These are phyloP conservation scores for Fusarium cyanostomum DNA, from an alignment of 2,329 filamentous ascomycete genomes.

Conservation along the genomic window DNA sequence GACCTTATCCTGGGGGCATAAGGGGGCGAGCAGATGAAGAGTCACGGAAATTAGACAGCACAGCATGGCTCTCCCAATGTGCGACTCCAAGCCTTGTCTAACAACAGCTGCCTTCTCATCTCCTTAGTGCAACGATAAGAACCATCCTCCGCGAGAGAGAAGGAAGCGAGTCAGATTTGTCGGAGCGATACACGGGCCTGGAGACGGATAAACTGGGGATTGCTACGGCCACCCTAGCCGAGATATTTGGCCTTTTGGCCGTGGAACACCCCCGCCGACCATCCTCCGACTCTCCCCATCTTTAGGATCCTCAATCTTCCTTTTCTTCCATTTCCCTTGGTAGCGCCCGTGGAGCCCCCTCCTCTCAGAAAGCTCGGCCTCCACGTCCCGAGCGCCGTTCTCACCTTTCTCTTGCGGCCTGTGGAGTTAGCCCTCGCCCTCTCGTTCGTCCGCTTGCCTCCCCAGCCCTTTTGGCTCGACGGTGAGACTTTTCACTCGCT, in stretches of 20 bases:
- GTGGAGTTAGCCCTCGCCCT: slow-evolving; percentile 14
- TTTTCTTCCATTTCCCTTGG: slow-evolving; percentile 1
- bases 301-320: not conserved
- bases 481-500: slow-evolving; percentile 40
- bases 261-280: slow-evolving; percentile 25
- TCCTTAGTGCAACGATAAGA: slow-evolving; percentile 27
- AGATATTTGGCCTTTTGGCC: not conserved
- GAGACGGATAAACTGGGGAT: slow-evolving; percentile 35
- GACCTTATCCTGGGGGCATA: slow-evolving; percentile 35
- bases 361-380: slow-evolving; percentile 27
- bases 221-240: slow-evolving; percentile 27
- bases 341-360: slow-evolving; percentile 5
- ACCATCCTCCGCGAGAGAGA: slow-evolving; percentile 30
- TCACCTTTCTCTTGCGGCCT: slow-evolving; percentile 22
- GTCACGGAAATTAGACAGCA: slow-evolving; percentile 22
- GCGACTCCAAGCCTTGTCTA: not conserved
- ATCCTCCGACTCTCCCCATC: slow-evolving; percentile 27
- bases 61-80: slow-evolving; percentile 12
- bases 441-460: slow-evolving; percentile 37
- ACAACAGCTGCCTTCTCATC: slow-evolving; percentile 5
- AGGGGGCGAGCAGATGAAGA: slow-evolving; percentile 33
- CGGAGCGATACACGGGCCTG: slow-evolving; percentile 27
- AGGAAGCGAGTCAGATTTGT: slow-evolving; percentile 35
- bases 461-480: slow-evolving; percentile 30
- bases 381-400: slow-evolving; percentile 39